Percentiles rank a stretch among this genome's conserved stretches.
These are phyloP conservation scores for Fagus sylvatica DNA, from an alignment of 306 rosid species.

Conservation along the genomic window DNA sequence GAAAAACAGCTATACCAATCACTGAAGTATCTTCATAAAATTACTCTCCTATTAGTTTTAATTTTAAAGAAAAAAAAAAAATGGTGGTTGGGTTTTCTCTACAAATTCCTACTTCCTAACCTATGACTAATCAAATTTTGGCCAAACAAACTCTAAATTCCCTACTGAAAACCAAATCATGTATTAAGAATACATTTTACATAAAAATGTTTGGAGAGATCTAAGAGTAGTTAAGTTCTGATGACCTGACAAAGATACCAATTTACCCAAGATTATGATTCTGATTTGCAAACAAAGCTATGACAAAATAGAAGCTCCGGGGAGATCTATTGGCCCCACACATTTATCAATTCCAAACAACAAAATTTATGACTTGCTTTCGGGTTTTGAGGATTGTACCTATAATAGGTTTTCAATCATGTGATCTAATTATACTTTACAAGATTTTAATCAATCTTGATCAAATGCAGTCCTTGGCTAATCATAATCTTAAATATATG, in stretches of 20 bases:
- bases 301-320: slow-evolving; percentile 46
- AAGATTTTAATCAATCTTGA: not conserved
- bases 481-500: too few relatives aligned
- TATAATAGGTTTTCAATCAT: not conserved
- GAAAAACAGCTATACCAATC: too few relatives aligned
- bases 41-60: not conserved
- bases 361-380: slow-evolving; percentile 32
- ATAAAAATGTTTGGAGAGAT: slow-evolving; percentile 25
- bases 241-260: slow-evolving; percentile 58
- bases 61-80: not conserved
- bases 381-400: not conserved
- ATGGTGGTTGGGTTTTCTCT: slow-evolving; percentile 25
- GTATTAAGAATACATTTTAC: slow-evolving; percentile 24
- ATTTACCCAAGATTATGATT: slow-evolving; percentile 64
- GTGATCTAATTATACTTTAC: not conserved
- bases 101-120: slow-evolving; percentile 30
- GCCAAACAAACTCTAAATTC: slow-evolving; percentile 25
- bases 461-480: not conserved
- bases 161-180: slow-evolving; percentile 35
- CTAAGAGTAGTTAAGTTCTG: slow-evolving; percentile 45
- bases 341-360: slow-evolving; percentile 34
- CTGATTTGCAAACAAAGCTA: slow-evolving; percentile 53
- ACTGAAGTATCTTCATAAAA: not conserved
- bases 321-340: slow-evolving; percentile 54
- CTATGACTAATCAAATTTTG: slow-evolving; percentile 58